Base-by-base conservation (phyloP, 129 eudicot species). In the Dittrichia graveolens region DNA sequence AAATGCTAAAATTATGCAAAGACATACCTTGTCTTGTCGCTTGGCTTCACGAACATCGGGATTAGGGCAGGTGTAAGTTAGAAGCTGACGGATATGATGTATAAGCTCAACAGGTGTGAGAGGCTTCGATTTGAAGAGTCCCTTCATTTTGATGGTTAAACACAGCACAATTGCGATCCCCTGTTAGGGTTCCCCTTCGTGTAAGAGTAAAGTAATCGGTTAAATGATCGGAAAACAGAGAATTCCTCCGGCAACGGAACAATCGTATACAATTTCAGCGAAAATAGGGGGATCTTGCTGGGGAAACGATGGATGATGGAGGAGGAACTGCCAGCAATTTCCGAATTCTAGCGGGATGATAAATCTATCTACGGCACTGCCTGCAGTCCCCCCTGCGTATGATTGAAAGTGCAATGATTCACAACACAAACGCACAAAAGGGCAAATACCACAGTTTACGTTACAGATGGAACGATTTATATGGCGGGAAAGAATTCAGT, bases 21-120 rank as follows among this genome's bases (percentile, higher is more conserved):
- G 11, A 3, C 3, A 6, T 1, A 80, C 88, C 88, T 80, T 84
- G 37, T 83, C 87, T 46, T 69, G 83, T 31, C 81, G 87, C 42
- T 84, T 84, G 73, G 80, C 13, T 39, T 68, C 77, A 46, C 80
- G 77, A 57, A 73, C 43, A 14, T 80, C 83, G 16, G 75, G 71
- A 69, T 73, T 56, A 42, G 69, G 79, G 65, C 66, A 62, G 6
- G 67, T 64, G 71, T 42, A 74, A 24, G 78, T 18, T 18, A 84
- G 85, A 73, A 84, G 85, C 14, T 84, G 71, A 55, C 66, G 80
- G 59, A 77, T 70, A 18, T 84, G 85, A 62, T 72, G 82, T 4
- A 84, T 85, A n/a, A 84, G 65, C 65, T 84, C 88, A 15, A 75
- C 42, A 53, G 88, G 88, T 12, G 88, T 77, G 9, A 76, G 80